Evolutionary conservation across 257 asterid species (phyloP).

Genomic region (Avicennia marina): DNA sequence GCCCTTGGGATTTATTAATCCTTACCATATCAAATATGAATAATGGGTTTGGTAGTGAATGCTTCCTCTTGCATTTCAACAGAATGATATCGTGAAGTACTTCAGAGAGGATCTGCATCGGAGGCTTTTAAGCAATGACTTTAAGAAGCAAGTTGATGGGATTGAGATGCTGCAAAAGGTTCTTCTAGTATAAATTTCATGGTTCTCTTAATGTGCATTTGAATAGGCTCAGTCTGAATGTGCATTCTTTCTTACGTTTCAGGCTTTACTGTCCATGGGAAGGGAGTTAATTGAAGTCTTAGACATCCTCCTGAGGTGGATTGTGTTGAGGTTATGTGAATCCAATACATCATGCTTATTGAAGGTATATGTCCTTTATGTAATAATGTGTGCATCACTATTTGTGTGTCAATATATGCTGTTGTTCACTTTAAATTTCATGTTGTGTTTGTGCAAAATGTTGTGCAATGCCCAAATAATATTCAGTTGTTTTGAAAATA

Average conservation of each 20-base stretch:
- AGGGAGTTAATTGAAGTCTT: conserved; percentile 83
- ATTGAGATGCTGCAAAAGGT: conserved; percentile 99
- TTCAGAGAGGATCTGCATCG: conserved; percentile 93
- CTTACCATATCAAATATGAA: not conserved
- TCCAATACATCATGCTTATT: conserved; percentile 88
- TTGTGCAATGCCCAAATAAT: too few species aligned
- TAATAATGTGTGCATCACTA: not conserved
- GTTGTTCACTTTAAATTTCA: not conserved
- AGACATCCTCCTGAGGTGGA: conserved; percentile 88
- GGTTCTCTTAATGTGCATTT: conserved; percentile 7
- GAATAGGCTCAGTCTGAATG: conserved; percentile 18
- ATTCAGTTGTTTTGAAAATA: too few species aligned
- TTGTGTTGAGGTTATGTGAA: conserved; percentile 89
- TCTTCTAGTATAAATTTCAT: conserved; percentile 10
- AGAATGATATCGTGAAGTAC: conserved; percentile 87
- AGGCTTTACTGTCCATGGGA: conserved; percentile 77
- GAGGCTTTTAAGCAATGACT: conserved; percentile 83
- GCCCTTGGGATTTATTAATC: not conserved
- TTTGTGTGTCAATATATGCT: not conserved
- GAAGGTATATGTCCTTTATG: conserved; percentile 42
- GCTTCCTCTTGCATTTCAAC: conserved; percentile 19
- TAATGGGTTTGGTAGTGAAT: not conserved
- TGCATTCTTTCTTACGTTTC: conserved; percentile 28
- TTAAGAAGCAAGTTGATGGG: conserved; percentile 98
- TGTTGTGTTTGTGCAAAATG: too few species aligned